Evolutionary conservation across 225 moss, liverwort and hornwort genomes (phyloP), one percentile per base, ranked within the genome.

Genomic region (Anthoceros angustus): DNA sequence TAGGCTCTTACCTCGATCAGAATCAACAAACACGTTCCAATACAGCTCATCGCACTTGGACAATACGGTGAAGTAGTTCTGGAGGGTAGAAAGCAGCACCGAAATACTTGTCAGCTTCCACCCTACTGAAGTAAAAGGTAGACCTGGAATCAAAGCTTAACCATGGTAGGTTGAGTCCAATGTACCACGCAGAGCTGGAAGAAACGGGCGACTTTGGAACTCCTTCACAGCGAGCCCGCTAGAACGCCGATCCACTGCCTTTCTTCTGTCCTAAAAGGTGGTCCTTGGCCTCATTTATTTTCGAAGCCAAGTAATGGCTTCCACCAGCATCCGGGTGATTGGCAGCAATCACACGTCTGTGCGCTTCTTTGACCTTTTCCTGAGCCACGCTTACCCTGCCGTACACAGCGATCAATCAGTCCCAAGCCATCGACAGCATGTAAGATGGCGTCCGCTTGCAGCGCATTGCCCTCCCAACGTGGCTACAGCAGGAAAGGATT

Each of bases 221-320:
- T 32, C 32, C 32, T 32, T 32, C 32, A 32, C 32, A 32, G 32
- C 32, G 4, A 32, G 32, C 32, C 45, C 45, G 23, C 55, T 55
- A 93, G 20, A 94, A 94, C 1, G 76, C 83, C 38, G 90, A 94
- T 0, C 79, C 90, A 63, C 86, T 94, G 46, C 90, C 90, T 45
- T 83, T 84, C 62, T 80, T 87, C 76, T 90, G 87, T 25, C 87
- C 90, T 25, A 94, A 73, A 9, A 90, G 72, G 24, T 84, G 86
- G 25, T 94, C 93, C 71, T 94, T 94, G n/a, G 87, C 93, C 71
- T 94, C 93, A 66, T 94, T 94, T 21, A 94, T 80, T 70, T 94
- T 94, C 7, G 93, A 84, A 5, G 93, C 93, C 41, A 94, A 71
- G 55, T 86, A 86, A 64, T 94, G 86, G 66, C 90, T 90, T 10